A percentile compares a stretch with the other conserved stretches of the same genome.
Evolutionary conservation across 306 rosid genomes (phyloP).

Genomic region (Castanopsis chinensis): DNA sequence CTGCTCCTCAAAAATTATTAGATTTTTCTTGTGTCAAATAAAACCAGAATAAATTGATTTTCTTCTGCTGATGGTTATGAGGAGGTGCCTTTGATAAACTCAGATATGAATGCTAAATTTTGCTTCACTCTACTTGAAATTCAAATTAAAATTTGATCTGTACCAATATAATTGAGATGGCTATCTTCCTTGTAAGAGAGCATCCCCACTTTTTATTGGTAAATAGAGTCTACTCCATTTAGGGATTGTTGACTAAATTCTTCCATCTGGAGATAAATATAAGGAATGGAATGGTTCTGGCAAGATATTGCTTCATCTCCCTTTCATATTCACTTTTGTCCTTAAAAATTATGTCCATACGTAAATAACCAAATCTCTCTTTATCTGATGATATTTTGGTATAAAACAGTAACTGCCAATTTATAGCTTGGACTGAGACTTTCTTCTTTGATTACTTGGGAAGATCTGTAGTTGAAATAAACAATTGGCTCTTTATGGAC

Average conservation of each 20-base stretch:
- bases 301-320: background rate
- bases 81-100: background rate
- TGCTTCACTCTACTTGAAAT: background rate
- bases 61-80: background rate
- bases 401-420: background rate
- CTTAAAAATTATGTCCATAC: background rate
- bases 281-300: background rate
- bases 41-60: background rate
- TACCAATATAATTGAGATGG: background rate
- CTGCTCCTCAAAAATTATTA: background rate
- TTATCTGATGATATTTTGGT: background rate
- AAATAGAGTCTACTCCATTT: background rate
- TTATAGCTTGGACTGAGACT: background rate
- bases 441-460: background rate
- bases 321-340: background rate
- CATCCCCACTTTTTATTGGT: background rate
- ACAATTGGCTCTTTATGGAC: slow-evolving; percentile 34
- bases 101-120: background rate
- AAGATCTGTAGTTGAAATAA: slow-evolving; percentile 4
- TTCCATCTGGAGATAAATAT: background rate
- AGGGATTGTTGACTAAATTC: background rate
- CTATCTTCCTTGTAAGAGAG: background rate
- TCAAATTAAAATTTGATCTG: background rate
- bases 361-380: background rate
- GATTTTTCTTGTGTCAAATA: background rate